A percentile compares a stretch with the other conserved stretches of the same genome.
Evolutionary conservation across 495 filamentous ascomycete genomes (phyloP).

Genomic region (Xylaria sp.): DNA sequence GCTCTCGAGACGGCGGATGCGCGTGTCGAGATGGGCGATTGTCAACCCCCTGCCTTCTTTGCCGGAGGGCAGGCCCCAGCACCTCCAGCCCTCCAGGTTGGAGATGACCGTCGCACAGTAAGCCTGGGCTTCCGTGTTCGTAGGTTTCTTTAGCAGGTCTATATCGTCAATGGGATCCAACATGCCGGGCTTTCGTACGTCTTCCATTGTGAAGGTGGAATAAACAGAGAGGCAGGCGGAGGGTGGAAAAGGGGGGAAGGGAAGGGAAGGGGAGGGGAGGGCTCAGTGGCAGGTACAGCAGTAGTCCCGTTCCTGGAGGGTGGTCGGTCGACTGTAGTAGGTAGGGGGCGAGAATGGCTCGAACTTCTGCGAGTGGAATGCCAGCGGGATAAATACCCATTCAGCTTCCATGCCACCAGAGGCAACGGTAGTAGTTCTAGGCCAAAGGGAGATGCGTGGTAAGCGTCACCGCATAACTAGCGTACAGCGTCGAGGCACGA

Average conservation of each 20-base stretch:
- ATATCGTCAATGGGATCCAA: conserved; percentile 5
- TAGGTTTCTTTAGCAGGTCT: neutral
- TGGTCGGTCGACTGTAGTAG: neutral
- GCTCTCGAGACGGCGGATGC: conserved; percentile 32
- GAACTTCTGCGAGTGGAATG: neutral
- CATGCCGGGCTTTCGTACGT: conserved; percentile 2
- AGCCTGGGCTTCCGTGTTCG: neutral
- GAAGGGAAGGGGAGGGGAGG: neutral
- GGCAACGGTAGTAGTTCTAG: neutral
- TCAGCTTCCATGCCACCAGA: neutral
- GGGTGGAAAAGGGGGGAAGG: neutral
- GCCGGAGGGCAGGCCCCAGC: neutral
- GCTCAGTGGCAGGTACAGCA: neutral
- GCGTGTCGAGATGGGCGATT: conserved; percentile 31
- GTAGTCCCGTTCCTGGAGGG: neutral
- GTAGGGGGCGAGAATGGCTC: neutral
- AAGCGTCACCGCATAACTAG: conserved; percentile 7
- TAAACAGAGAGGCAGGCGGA: no score
- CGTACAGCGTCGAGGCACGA: conserved; percentile 1
- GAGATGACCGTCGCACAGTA: conserved; percentile 29
- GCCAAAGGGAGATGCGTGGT: neutral
- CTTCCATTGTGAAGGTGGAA: conserved; percentile 3
- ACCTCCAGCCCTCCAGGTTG: conserved; percentile 33
- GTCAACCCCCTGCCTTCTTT: neutral
- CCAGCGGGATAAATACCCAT: conserved; percentile 18